These are phyloP conservation scores for Ogataea angusta DNA, from an alignment of 805 yeast species.

Conservation along the genomic window DNA sequence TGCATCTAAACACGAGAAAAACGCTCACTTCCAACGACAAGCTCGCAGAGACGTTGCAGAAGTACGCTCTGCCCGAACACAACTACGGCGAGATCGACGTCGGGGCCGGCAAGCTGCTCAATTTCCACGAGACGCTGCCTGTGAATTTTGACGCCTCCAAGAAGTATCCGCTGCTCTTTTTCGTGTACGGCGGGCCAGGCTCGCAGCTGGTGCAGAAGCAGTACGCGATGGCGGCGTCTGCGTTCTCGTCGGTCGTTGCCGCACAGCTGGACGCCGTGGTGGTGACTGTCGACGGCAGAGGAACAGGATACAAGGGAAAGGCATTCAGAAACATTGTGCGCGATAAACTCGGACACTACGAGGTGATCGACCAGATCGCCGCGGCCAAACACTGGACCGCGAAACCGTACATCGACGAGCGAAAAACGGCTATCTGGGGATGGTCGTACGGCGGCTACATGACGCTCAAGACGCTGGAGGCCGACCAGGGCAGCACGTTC, in stretches of 20 bases:
- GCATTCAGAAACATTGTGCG: slow-evolving; percentile 75
- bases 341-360: slow-evolving; percentile 76
- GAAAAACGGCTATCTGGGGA: slow-evolving; percentile 86
- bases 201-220: slow-evolving; percentile 73
- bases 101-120: slow-evolving; percentile 37
- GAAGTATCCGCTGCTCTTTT: slow-evolving; percentile 84
- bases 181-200: slow-evolving; percentile 94
- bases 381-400: slow-evolving; percentile 74
- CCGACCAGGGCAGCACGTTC: slow-evolving; percentile 71
- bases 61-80: slow-evolving; percentile 57
- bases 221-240: slow-evolving; percentile 61
- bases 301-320: slow-evolving; percentile 88
- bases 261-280: slow-evolving; percentile 79
- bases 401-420: slow-evolving; percentile 61
- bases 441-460: slow-evolving; percentile 98
- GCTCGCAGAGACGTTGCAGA: slow-evolving; percentile 36
- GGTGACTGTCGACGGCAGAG: slow-evolving; percentile 95
- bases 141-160: slow-evolving; percentile 55
- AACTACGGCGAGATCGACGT: slow-evolving; percentile 52
- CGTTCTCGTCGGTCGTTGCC: slow-evolving; percentile 73
- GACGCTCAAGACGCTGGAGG: slow-evolving; percentile 85
- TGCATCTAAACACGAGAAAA: slow-evolving; percentile 39
- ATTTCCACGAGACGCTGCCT: slow-evolving; percentile 77
- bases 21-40: slow-evolving; percentile 47
- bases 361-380: slow-evolving; percentile 79